Evolutionary conservation across 2,329 filamentous ascomycete genomes (phyloP), one percentile per base, ranked within the genome.

Genomic region (Coniella vitis): DNA sequence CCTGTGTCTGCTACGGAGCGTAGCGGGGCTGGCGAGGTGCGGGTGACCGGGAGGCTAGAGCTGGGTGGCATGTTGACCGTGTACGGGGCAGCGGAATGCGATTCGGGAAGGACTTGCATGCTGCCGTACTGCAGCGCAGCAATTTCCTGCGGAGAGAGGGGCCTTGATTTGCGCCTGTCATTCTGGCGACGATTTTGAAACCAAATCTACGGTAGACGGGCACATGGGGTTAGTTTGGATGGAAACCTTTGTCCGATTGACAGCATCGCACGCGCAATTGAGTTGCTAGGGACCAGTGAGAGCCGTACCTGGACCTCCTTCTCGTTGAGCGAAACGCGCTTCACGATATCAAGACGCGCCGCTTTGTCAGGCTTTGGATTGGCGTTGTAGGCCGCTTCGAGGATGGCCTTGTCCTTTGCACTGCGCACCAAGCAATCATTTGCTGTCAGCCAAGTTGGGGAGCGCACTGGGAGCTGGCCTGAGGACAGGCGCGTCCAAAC

Each of bases 141-240:
- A 47, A 91, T 77, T 63, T 93, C 88, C 64, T 90, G 83, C 9
- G 84, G 79, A 22, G 87, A 80, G 34, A 95, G 75, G 40, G 90
- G 90, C 58, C 87, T 85, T 48, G 88, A 89, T 71, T 91, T 94
- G 57, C 91, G 81, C 59, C 91, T 81, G 65, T 94, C 88, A 67
- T 94, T 95, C 66, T 97, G 91, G 56, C 91, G 80, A 61, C 90
- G 82, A 62, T 96, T 96, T 63, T 96, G 91, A 69, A 96, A 96
- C 91, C 91, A 97, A 59, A 96, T 95, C 91, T 96, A 51, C 37
- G 38, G 14, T 22, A 25, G 34, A 44, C 29, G 40, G 17, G n/a
- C 38, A 47, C 17, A 36, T 31, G 39, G 20, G 40, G 47, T 55
- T 38, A 58, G 55, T 34, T 39, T 38, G 47, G 31, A 16, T 36